Evolutionary conservation across 768 basidiomycete genomes (phyloP), one percentile per base, ranked within the genome.

Genomic region (Kwoniella pini): DNA sequence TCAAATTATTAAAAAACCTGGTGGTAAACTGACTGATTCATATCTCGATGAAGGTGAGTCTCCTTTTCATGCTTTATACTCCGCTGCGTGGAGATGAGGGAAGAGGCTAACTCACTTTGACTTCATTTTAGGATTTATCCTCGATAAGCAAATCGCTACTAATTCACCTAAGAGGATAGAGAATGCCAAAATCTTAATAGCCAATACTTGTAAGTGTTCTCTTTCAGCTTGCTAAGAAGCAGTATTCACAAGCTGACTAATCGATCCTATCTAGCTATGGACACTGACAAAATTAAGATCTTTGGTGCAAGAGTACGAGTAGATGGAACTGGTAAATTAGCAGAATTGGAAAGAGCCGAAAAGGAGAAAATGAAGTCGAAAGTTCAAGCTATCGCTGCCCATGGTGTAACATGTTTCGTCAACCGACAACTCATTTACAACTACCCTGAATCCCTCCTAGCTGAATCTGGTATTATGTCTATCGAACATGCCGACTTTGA

Each of bases 331-430:
- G 90, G 94, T 53, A 97, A 99, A 81, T 85, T 99, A 6, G 96
- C 96, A 7, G 96, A 99, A 79, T 86, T 99, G 17, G 96, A 99
- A 79, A 88, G 94, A 11, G 96, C 96, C 5, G 96, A 98, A 80
- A 84, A 87, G 90, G 96, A 97, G 82, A 98, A 99, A 84, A 99
- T 99, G 96, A 96, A 95, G 81, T 87, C 86, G 61, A 99, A 98
- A 81, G 94, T 99, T 5, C 90, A 92, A 45, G 86, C 88, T 13
- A 98, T 99, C 71, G 91, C 93, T 4, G 79, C 88, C 0, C 93
- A 96, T 69, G 95, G 95, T 53, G 91, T 98, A 82, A 98, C 91
- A 72, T 88, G 87, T 79, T 98, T 99, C 78, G 92, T 98, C 64
- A 99, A 99, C 81, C 86, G 96, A 51, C 96, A 99, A 77, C 84